Evolutionary conservation across 176 grass and related monocot genomes (phyloP).

Genomic region (Triticum timopheevii): DNA sequence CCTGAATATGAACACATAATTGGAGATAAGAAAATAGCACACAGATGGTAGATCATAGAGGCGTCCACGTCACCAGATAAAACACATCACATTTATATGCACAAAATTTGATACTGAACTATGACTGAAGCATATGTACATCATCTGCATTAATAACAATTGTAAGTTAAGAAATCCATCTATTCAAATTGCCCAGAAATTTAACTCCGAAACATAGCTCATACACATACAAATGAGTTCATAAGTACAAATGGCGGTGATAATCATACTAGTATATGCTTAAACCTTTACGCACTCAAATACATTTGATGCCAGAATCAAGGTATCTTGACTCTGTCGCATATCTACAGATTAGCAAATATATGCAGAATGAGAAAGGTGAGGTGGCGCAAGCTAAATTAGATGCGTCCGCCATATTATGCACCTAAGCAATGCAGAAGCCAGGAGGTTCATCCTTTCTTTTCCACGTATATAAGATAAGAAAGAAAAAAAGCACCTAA

Average conservation of each 20-base stretch:
- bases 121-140: not conserved
- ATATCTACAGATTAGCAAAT: not conserved
- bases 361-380: not conserved
- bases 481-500: no score
- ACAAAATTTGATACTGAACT: not conserved
- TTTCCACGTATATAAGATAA: no score
- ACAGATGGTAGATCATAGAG: not conserved
- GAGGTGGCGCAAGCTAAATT: not conserved
- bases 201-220: not conserved
- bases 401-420: not conserved
- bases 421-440: not conserved
- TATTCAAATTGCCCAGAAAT: not conserved
- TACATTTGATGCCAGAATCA: not conserved
- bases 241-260: not conserved
- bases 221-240: not conserved
- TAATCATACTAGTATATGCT: not conserved
- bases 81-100: not conserved
- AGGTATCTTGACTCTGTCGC: not conserved
- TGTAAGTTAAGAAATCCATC: not conserved
- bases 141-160: not conserved
- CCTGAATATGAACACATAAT: conserved; percentile 51
- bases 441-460: no score
- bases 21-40: conserved; percentile 8
- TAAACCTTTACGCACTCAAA: not conserved
- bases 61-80: not conserved